These are phyloP conservation scores for Aspergillus sergii DNA, from an alignment of 2,329 filamentous ascomycete species.

Conservation along the genomic window DNA sequence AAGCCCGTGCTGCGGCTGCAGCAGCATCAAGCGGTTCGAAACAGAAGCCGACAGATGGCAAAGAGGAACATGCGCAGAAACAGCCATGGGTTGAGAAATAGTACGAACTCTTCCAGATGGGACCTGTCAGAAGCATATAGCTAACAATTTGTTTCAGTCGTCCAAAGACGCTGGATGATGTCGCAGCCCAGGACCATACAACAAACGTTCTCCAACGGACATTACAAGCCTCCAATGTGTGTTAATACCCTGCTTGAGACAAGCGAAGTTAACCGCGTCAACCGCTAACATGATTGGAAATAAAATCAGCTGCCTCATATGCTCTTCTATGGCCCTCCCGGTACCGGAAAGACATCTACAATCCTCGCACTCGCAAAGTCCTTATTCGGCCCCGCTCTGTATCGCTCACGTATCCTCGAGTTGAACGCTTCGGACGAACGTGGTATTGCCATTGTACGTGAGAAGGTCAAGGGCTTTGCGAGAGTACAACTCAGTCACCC, in stretches of 20 bases:
- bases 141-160: slow-evolving; percentile 61
- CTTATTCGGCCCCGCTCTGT: slow-evolving; percentile 92
- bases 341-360: slow-evolving; percentile 96
- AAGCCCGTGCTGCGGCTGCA: slow-evolving; percentile 74
- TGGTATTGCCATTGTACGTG: slow-evolving; percentile 92
- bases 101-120: slow-evolving; percentile 50
- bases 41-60: slow-evolving; percentile 64
- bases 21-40: slow-evolving; percentile 72
- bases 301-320: slow-evolving; percentile 80
- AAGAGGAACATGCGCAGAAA: slow-evolving; percentile 65
- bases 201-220: slow-evolving; percentile 90
- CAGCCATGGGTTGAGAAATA: slow-evolving; percentile 99
- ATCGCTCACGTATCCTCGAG: slow-evolving; percentile 93
- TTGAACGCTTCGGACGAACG: slow-evolving; percentile 99
- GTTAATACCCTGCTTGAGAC: slow-evolving; percentile 19
- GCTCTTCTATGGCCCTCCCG: slow-evolving; percentile 98
- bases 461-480: slow-evolving; percentile 98
- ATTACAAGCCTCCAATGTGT: slow-evolving; percentile 87
- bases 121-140: neutral
- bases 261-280: neutral
- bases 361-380: slow-evolving; percentile 97
- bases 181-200: slow-evolving; percentile 96
- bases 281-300: slow-evolving; percentile 1
- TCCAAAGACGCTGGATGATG: slow-evolving; percentile 89
- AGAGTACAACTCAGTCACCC: slow-evolving; percentile 89